Base-by-base conservation (phyloP, 495 filamentous ascomycete species). In the Terfezia boudieri region DNA sequence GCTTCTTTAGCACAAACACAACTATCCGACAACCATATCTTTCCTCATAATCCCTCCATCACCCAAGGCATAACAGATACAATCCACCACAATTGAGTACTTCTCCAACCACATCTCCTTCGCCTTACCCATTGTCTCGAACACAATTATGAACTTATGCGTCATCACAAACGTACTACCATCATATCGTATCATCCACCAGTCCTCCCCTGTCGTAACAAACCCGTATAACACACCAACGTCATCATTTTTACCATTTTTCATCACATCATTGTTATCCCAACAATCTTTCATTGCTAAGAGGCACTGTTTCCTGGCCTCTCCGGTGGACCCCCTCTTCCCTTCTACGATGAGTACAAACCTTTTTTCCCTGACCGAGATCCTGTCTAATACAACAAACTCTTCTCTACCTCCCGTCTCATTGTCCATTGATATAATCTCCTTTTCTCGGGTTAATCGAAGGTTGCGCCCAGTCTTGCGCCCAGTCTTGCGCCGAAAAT, bases 231-330 rank as follows among this genome's bases (percentile, higher is more conserved):
- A 32, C 50, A 49, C 26, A 23, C 50, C 54, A n/a, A 6, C 54
- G 50, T 46, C 20, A 53, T 51, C 46, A 32, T 7, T 32, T 4
- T 32, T 32, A 32, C 26, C 26, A 0, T 32, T 7, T 32, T 32
- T 32, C 4, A 32, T 32, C 7, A 7, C 26, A 32, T 32, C 26
- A 32, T 1, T 32, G 2, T 12, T 56, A 26, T 56, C 57, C 12
- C 54, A 11, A 9, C 52, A 55, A 26, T 37, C 51, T 22, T 50
- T 50, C 56, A 50, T 50, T 11, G 43, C 2, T 6, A 54, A 49
- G 37, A 59, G 41, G 52, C 50, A 48, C 51, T 54, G 51, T 35
- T 50, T 57, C 50, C 53, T 51, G 0, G 50, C 57, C 35, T 23
- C 36, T 54, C 55, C 55, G 10, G 53, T 37, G 36, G 35, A 57